A percentile compares a stretch with the other conserved stretches of the same genome.
Conservation (phyloP, 768 basidiomycete genomes). For the Tulasnella sp. region DNA sequence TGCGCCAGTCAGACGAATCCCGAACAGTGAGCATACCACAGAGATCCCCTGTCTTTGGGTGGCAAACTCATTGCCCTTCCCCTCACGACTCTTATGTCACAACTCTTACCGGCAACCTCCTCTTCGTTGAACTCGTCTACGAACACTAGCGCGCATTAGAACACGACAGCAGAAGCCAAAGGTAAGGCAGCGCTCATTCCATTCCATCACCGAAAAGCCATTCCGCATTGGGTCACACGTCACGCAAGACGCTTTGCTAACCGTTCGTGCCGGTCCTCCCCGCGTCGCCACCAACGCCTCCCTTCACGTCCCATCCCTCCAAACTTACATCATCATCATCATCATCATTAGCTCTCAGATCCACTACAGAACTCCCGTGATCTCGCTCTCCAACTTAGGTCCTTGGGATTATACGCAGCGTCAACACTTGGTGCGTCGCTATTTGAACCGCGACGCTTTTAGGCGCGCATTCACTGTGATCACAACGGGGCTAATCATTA, state of each 20-base stretch:
- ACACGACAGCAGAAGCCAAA: slow-evolving; percentile 18
- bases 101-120: neutral
- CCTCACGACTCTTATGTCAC: neutral
- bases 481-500: neutral
- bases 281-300: neutral
- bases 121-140: neutral
- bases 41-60: neutral
- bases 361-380: slow-evolving; percentile 52
- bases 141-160: slow-evolving; percentile 18
- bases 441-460: slow-evolving; percentile 22
- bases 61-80: neutral
- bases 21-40: slow-evolving; percentile 5
- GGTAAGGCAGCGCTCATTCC: neutral
- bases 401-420: slow-evolving; percentile 77
- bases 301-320: neutral
- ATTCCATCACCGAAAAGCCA: neutral
- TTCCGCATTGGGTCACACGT: neutral
- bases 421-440: slow-evolving; percentile 51
- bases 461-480: too few relatives aligned
- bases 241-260: neutral
- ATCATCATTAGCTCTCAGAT: slow-evolving; percentile 36
- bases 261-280: neutral
- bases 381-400: slow-evolving; percentile 61
- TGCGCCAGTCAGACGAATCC: slow-evolving; percentile 2
- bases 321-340: too few relatives aligned